A percentile compares a stretch with the other conserved stretches of the same genome.
These are phyloP conservation scores for Cercospora sojina DNA, from an alignment of 2,329 filamentous ascomycete genomes.

Conservation along the genomic window DNA sequence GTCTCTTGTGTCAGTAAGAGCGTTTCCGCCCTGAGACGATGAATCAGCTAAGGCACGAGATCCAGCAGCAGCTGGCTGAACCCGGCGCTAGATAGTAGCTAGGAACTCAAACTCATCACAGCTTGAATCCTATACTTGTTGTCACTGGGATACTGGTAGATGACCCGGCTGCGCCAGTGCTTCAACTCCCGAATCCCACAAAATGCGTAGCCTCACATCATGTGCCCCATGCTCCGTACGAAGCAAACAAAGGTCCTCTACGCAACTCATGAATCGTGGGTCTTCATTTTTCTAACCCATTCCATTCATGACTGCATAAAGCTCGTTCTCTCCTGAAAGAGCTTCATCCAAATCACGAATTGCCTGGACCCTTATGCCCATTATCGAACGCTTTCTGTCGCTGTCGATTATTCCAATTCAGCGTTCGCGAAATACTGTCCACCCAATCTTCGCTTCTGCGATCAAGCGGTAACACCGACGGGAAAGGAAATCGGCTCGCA, in stretches of 20 bases:
- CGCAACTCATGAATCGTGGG: not conserved
- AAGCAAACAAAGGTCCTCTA: not conserved
- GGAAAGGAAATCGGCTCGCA: slow-evolving; percentile 77
- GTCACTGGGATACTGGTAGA: no score
- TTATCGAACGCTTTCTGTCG: slow-evolving; percentile 65
- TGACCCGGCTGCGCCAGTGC: no score
- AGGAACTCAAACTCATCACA: no score
- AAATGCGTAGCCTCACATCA: no score
- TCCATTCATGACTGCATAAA: not conserved
- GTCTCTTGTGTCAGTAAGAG: no score
- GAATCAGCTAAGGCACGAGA: no score
- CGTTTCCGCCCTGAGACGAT: no score
- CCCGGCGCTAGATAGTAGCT: no score
- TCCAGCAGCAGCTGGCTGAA: no score
- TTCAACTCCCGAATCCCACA: no score
- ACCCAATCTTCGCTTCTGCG: slow-evolving; percentile 75
- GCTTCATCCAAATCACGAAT: not conserved
- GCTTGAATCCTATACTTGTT: no score
- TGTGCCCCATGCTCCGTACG: no score
- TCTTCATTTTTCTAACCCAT: not conserved
- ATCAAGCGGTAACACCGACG: slow-evolving; percentile 69
- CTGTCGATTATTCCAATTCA: slow-evolving; percentile 79
- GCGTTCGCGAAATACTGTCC: slow-evolving; percentile 73
- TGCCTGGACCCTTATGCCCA: not conserved
- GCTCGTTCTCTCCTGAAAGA: not conserved